Evolutionary conservation across 257 asterid species (phyloP), one percentile per base, ranked within the genome.

Genomic region (Dorcoceras hygrometricum): DNA sequence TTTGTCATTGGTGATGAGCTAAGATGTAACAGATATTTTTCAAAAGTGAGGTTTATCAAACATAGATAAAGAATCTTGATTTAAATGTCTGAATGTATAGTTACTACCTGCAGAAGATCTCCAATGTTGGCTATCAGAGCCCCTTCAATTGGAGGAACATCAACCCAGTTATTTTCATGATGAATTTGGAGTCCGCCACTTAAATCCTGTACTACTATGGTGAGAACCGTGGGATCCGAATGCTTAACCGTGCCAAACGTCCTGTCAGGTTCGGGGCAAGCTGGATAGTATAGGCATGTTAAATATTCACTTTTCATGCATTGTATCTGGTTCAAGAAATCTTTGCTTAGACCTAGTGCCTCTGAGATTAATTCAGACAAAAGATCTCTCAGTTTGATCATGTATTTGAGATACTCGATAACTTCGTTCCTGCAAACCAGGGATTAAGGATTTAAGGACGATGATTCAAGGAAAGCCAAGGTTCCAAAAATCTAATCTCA

Each of bases 101-200:
- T 19, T n/a, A n/a, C 5, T 66, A 79, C 97, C 95, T 90, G 94
- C 60, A 87, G 76, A 67, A 82, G 81, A 68, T 86, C 94, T 60
- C 97, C 96, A 57, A 90, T 76, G 79, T 90, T 88, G 71, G 76
- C 85, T 4, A 90, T 69, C 7, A 88, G 68, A 66, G 90, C 90
- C 20, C 90, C 92, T 0, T 81, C 85, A 55, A 84, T 43, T 12
- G 97, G 95, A 23, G 81, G 86, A 57, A 88, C 89, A 60, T 90
- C 89, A 43, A 84, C 77, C 96, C 96, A 86, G 23, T 75, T 50
- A 24, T 67, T 75, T 18, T 76, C 68, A 68, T 81, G 79, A 59
- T 71, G 82, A 62, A 88, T 86, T 27, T 90, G 96, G 53, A 90
- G 92, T 73, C 96, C 97, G n/a, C 96, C 86, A 1, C 22, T 36